A percentile compares a stretch with the other conserved stretches of the same genome.
Evolutionary conservation across 2,329 filamentous ascomycete genomes (phyloP).

Genomic region (Ceratocystis huliohia): DNA sequence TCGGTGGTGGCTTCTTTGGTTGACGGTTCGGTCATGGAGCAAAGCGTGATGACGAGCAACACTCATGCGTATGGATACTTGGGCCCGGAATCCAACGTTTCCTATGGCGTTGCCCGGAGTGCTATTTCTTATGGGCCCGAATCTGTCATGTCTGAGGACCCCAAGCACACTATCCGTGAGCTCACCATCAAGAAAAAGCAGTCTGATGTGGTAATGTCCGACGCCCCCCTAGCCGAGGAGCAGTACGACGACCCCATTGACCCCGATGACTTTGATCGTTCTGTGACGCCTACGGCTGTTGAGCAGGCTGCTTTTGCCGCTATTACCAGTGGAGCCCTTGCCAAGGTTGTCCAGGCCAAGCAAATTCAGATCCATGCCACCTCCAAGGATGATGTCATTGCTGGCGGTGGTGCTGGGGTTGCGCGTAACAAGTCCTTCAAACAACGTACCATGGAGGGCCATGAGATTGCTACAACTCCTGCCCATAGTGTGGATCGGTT

Average conservation of each 20-base stretch:
- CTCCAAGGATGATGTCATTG: slow-evolving; percentile 25
- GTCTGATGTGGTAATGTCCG: slow-evolving; percentile 13
- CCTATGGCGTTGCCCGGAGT: slow-evolving; percentile 21
- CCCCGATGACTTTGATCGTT: slow-evolving; percentile 20
- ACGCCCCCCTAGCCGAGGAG: background rate
- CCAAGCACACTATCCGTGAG: slow-evolving; percentile 14
- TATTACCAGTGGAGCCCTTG: slow-evolving; percentile 45
- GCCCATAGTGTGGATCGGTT: slow-evolving; percentile 47
- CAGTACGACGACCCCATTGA: slow-evolving; percentile 7
- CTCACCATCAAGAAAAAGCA: slow-evolving; percentile 17
- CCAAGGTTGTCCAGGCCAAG: slow-evolving; percentile 39
- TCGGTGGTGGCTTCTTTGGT: slow-evolving; percentile 80
- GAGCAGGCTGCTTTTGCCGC: slow-evolving; percentile 33
- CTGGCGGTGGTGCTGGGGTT: slow-evolving; percentile 35
- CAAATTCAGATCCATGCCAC: slow-evolving; percentile 25
- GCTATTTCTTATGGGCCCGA: slow-evolving; percentile 27
- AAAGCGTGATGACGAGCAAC: slow-evolving; percentile 52
- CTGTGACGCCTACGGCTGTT: slow-evolving; percentile 41
- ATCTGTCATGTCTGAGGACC: slow-evolving; percentile 30
- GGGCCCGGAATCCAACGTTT: slow-evolving; percentile 18
- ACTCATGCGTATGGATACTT: slow-evolving; percentile 15
- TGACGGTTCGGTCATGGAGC: slow-evolving; percentile 57
- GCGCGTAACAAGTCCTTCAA: slow-evolving; percentile 53
- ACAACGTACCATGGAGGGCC: slow-evolving; percentile 47
- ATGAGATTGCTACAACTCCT: slow-evolving; percentile 42